A percentile compares a stretch with the other conserved stretches of the same genome.
Evolutionary conservation across 805 yeast species (phyloP).

Genomic region (Saturnispora sekii): DNA sequence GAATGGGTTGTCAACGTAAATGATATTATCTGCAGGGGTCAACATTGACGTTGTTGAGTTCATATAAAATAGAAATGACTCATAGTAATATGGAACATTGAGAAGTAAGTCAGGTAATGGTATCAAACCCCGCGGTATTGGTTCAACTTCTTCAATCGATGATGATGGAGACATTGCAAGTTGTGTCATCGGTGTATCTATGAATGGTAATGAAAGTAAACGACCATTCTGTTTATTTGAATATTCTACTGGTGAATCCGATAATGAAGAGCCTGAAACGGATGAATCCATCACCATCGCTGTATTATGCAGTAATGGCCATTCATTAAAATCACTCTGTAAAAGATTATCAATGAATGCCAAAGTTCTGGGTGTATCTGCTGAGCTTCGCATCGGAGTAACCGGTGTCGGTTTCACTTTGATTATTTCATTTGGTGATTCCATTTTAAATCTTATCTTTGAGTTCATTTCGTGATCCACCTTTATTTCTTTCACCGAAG

Average conservation of each 20-base stretch:
- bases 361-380: constrained; percentile 1
- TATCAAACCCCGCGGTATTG: constrained; percentile 27
- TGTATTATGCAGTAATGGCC: neutral
- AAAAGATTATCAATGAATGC: constrained; percentile 15
- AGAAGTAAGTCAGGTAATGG: constrained; percentile 54
- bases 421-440: constrained; percentile 7
- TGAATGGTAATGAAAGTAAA: constrained; percentile 13
- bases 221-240: neutral
- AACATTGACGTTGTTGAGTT: constrained; percentile 50
- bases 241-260: constrained; percentile 12
- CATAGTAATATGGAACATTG: constrained; percentile 50
- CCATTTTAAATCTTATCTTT: constrained; percentile 12
- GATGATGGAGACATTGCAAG: constrained; percentile 12
- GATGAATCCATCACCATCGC: neutral
- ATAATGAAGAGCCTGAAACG: constrained; percentile 11
- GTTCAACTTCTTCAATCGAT: constrained; percentile 15
- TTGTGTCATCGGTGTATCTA: constrained; percentile 5
- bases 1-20: constrained; percentile 64
- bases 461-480: neutral
- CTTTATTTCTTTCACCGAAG: neutral
- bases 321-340: constrained; percentile 9
- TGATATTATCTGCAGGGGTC: constrained; percentile 53
- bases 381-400: neutral
- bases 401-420: neutral
- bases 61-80: constrained; percentile 53